Evolutionary conservation across 1,284 basidiomycete genomes (phyloP).

Genomic region (Amylostereum chailletii): DNA sequence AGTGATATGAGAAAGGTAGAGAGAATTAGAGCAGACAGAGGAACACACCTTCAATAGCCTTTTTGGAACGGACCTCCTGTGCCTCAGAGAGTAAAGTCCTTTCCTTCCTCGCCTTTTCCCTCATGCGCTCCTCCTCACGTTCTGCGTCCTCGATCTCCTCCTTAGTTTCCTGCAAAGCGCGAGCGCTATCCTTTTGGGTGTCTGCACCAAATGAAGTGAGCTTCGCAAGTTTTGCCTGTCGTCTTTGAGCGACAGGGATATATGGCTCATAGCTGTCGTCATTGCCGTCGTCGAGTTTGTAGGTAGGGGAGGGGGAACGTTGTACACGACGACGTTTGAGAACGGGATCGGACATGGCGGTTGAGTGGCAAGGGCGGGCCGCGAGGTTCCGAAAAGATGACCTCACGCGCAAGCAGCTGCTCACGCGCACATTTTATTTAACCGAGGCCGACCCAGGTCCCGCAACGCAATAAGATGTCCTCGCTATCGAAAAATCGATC

Average conservation of each 20-base stretch:
- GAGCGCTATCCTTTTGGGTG: conserved; percentile 45
- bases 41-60: conserved; percentile 69
- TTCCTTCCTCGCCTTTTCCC: conserved; percentile 72
- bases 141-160: conserved; percentile 69
- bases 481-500: too few species aligned
- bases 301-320: conserved; percentile 54
- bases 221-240: conserved; percentile 73
- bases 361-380: neutral
- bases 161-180: conserved; percentile 46
- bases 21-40: neutral
- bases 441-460: too few species aligned
- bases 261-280: conserved; percentile 76
- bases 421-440: too few species aligned
- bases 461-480: too few species aligned
- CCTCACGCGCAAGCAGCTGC: too few species aligned
- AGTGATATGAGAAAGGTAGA: conserved; percentile 6
- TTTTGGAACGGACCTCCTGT: conserved; percentile 82
- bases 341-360: conserved; percentile 14
- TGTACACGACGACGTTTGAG: conserved; percentile 40
- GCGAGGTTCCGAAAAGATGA: too few species aligned
- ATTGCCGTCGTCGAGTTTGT: conserved; percentile 49
- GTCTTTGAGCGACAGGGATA: conserved; percentile 80
- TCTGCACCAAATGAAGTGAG: conserved; percentile 54
- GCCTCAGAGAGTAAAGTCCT: conserved; percentile 84
- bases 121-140: conserved; percentile 63